A percentile compares a stretch with the other conserved stretches of the same genome.
phyloP scores from a whole-genome alignment of 2,329 filamentous ascomycete genomes.

The Pezicula carpinea region DNA sequence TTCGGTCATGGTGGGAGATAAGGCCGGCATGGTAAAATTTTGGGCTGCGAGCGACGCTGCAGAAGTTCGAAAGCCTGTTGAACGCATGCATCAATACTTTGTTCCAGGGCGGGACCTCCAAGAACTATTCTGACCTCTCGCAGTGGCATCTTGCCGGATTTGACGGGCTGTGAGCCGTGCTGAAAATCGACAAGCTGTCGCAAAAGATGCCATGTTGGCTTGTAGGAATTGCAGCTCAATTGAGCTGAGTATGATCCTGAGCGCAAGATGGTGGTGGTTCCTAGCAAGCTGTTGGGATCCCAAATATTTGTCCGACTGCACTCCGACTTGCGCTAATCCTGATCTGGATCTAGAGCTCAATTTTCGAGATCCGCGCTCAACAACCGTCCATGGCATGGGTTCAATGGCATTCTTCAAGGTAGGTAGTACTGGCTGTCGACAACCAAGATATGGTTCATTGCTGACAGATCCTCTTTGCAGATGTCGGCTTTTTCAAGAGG shows the following conservation, averaged over 20 bases:
- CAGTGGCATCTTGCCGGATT: slow-evolving; percentile 46
- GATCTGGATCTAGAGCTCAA: slow-evolving; percentile 13
- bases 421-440: background rate
- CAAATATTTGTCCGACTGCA: slow-evolving; percentile 12
- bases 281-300: slow-evolving; percentile 9
- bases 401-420: slow-evolving; percentile 7
- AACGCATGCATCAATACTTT: slow-evolving; percentile 11
- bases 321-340: slow-evolving; percentile 7
- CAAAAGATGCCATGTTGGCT: slow-evolving; percentile 60
- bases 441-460: background rate
- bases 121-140: slow-evolving; percentile 48
- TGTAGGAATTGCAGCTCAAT: slow-evolving; percentile 22
- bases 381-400: background rate
- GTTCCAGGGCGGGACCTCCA: slow-evolving; percentile 7
- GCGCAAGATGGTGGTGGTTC: slow-evolving; percentile 10
- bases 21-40: slow-evolving; percentile 86
- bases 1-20: slow-evolving; percentile 92
- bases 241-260: slow-evolving; percentile 18
- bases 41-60: slow-evolving; percentile 65
- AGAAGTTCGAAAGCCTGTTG: slow-evolving; percentile 59
- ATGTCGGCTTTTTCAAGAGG: slow-evolving; percentile 34
- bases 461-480: slow-evolving; percentile 13
- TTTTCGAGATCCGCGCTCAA: background rate
- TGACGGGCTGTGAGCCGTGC: slow-evolving; percentile 52
- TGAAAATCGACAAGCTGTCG: slow-evolving; percentile 59